Base-by-base conservation (phyloP, 352 stramenopile species). In the Phytophthora sp. region DNA sequence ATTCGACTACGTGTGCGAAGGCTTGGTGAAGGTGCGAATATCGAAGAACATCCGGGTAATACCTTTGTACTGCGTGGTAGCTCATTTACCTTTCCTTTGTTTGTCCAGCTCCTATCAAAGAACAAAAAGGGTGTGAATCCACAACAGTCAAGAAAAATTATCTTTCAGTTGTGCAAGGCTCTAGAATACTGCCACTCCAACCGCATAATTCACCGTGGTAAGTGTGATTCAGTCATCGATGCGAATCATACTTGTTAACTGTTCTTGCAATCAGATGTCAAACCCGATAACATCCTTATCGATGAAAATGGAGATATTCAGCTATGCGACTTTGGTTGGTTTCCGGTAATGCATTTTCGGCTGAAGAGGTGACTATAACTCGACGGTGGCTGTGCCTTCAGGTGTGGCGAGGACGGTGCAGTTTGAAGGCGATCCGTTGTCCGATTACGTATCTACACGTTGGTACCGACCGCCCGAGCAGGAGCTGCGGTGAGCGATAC, bases 401-500 rank as follows among this genome's bases (percentile, higher is more conserved):
- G 79, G 80, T 15, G 80, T 92, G 11, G 86, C 86, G 13, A 73
- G 86, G 7, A 84, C 83, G 23, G 77, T 94, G 31, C 82, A 92
- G 51, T 92, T 88, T 61, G 82, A 89, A 74, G 86, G 86, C 18
- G 86, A 92, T 56, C 73, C 81, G 8, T 42, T 94, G 12, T 88
- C 79, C 5, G 86, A 94, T 35, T 94, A 94, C 51, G 86, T 94
- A 3, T 74, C 86, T 18, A 94, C 86, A 27, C 72, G 86, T 9
- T 94, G 86, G 86, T 94, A 94, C 60, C 83, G 86, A 13, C 86
- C 86, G 11, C 86, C 86, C 8, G 84, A 94, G 48, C 86, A 94
- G 59, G 86, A 93, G 50, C 69, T 93, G n/a, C 70, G 84, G 79
- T 90, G 41, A 39, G n/a, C n/a, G n/a, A n/a, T n/a, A n/a, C n/a